These are phyloP conservation scores for Karstenula rhodostoma DNA, from an alignment of 2,329 filamentous ascomycete genomes.

Conservation along the genomic window DNA sequence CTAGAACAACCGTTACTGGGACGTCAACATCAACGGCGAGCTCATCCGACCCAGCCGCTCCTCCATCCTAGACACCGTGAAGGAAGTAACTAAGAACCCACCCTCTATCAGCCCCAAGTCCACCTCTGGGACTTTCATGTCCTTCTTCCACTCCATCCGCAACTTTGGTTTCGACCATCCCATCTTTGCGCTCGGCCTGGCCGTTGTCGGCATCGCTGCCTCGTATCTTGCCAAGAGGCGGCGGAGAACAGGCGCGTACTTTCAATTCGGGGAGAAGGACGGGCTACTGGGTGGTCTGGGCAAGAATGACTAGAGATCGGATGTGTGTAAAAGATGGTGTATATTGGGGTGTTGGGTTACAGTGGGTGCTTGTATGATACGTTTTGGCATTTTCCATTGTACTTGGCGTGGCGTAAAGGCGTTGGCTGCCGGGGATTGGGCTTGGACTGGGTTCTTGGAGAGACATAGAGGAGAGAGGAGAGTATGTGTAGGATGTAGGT, in stretches of 20 bases:
- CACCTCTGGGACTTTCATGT: constrained; percentile 75
- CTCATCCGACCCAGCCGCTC: constrained; percentile 88
- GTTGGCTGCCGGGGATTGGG: neutral
- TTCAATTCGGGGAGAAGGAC: constrained; percentile 73
- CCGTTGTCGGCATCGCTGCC: constrained; percentile 63
- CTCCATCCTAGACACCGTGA: constrained; percentile 86
- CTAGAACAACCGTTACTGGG: constrained; percentile 94
- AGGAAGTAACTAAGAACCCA: constrained; percentile 72
- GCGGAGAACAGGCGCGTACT: constrained; percentile 61
- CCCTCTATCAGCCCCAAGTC: constrained; percentile 79
- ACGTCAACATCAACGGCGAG: constrained; percentile 86
- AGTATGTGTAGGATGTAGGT: neutral
- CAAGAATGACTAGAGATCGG: constrained; percentile 39
- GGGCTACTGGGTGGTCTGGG: constrained; percentile 65
- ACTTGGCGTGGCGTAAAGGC: constrained; percentile 9
- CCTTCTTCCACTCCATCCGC: constrained; percentile 66
- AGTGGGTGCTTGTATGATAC: constrained; percentile 12
- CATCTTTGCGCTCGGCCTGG: constrained; percentile 59
- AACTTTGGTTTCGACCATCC: constrained; percentile 55
- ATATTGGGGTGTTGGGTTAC: neutral
- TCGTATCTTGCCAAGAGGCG: constrained; percentile 48
- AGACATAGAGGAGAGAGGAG: neutral
- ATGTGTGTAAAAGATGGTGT: neutral
- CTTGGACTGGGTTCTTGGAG: neutral
- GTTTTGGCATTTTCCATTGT: constrained; percentile 2